A percentile compares a stretch with the other conserved stretches of the same genome.
Evolutionary conservation across 116 monocot genomes (phyloP).

Genomic region (Cymodocea nodosa): DNA sequence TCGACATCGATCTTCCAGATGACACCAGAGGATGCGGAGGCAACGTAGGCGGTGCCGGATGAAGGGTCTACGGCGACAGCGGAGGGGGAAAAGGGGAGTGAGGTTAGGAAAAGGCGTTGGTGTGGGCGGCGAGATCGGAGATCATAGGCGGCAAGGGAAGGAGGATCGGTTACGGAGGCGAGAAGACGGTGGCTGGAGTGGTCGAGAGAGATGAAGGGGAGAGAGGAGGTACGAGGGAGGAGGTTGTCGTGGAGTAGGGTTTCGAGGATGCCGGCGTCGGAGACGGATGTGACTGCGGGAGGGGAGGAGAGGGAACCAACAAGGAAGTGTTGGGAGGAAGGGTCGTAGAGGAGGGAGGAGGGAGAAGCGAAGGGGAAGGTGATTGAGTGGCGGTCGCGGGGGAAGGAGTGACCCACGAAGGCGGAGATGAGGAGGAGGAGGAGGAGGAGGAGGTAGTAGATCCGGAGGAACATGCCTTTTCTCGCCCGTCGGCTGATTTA

Average conservation of each 20-base stretch:
- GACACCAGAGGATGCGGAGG: conserved; percentile 11
- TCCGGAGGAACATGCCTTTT: too few species aligned
- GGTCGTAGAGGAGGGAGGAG: conserved; percentile 38
- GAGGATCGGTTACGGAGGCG: conserved; percentile 18
- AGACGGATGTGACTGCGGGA: conserved; percentile 35
- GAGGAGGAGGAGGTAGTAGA: not conserved
- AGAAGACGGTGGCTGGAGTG: conserved; percentile 47
- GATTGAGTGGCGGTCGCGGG: conserved; percentile 5
- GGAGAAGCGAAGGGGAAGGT: conserved; percentile 3
- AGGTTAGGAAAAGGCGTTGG: conserved; percentile 32
- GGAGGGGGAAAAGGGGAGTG: conserved; percentile 21
- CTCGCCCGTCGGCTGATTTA: too few species aligned
- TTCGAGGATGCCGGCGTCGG: conserved; percentile 65
- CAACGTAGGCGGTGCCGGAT: conserved; percentile 37
- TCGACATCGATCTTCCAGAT: conserved; percentile 30
- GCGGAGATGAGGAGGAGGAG: conserved; percentile 3
- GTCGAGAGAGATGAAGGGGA: conserved; percentile 34
- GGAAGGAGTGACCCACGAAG: not conserved
- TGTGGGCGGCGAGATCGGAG: conserved; percentile 36
- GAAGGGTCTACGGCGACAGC: conserved; percentile 30
- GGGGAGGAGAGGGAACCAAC: conserved; percentile 16
- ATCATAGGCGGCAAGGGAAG: conserved; percentile 39
- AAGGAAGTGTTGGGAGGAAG: conserved; percentile 59
- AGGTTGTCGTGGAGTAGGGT: conserved; percentile 20
- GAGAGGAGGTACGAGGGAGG: conserved; percentile 10